A percentile compares a stretch with the other conserved stretches of the same genome.
Evolutionary conservation across 2,329 filamentous ascomycete species (phyloP).

Genomic region (Zymoseptoria pseudotritici): DNA sequence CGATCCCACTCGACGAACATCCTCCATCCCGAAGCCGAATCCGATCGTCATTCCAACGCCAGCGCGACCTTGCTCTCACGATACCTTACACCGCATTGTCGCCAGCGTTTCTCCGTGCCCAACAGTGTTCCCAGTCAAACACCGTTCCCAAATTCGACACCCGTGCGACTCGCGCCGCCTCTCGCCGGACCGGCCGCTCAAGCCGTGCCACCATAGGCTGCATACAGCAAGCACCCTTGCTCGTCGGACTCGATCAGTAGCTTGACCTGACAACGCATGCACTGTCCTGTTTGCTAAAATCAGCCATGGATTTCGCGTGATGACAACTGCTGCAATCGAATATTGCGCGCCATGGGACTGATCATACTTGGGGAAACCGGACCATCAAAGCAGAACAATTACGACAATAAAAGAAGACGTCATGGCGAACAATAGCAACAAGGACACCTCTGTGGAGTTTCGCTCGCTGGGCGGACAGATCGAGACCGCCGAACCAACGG

Average conservation of each 20-base stretch:
- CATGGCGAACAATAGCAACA: conserved; percentile 29
- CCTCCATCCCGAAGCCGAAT: neutral
- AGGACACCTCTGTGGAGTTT: conserved; percentile 26
- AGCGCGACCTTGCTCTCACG: neutral
- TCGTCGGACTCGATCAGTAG: neutral
- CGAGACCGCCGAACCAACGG: conserved; percentile 33
- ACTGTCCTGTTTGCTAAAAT: conserved; percentile 1
- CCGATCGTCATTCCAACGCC: neutral
- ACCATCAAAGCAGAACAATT: neutral
- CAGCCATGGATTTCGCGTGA: conserved; percentile 10
- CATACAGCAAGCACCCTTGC: neutral
- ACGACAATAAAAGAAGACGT: conserved; percentile 2
- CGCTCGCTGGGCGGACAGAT: conserved; percentile 31
- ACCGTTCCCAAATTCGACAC: neutral
- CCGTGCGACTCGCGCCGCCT: neutral
- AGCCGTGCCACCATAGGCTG: neutral
- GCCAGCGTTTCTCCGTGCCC: neutral
- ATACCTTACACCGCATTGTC: neutral
- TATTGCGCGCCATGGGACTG: conserved; percentile 8
- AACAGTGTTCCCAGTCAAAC: neutral
- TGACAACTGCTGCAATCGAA: neutral
- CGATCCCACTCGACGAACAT: neutral
- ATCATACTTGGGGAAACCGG: neutral
- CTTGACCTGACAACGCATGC: neutral
- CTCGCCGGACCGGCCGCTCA: neutral